Percentiles rank a stretch among this genome's conserved stretches.
These are phyloP conservation scores for Diaporthe nobilis DNA, from an alignment of 2,329 filamentous ascomycete species.

Conservation along the genomic window DNA sequence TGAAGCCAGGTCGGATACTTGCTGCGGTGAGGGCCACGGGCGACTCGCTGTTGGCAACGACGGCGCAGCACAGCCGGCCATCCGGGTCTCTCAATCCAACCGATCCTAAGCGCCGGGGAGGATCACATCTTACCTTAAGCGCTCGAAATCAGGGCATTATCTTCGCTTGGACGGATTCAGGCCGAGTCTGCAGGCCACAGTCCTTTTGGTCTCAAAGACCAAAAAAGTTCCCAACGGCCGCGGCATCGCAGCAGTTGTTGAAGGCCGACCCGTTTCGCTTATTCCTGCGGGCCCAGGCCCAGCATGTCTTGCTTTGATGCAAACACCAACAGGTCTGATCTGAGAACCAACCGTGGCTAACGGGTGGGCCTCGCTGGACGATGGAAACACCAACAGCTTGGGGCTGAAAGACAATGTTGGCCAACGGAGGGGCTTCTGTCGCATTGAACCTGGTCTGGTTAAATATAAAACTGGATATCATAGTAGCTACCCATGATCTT, in stretches of 20 bases:
- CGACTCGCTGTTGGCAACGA: neutral
- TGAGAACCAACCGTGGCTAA: neutral
- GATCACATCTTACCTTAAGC: neutral
- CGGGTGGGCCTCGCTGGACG: neutral
- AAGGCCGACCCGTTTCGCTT: neutral
- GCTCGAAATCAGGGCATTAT: neutral
- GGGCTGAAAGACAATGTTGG: neutral
- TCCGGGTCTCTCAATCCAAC: neutral
- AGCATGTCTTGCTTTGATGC: neutral
- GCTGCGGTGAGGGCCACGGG: too few species aligned
- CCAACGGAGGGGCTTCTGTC: fast-evolving
- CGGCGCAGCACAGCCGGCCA: neutral
- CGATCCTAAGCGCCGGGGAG: neutral
- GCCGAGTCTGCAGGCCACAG: neutral
- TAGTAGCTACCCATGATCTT: neutral
- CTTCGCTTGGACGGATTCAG: neutral
- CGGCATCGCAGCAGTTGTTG: neutral
- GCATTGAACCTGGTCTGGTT: neutral
- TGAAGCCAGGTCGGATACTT: too few species aligned
- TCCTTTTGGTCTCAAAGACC: neutral
- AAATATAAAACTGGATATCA: neutral
- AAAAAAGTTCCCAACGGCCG: neutral
- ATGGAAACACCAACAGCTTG: neutral
- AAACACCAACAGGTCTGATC: neutral
- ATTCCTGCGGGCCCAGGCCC: neutral